A percentile compares a stretch with the other conserved stretches of the same genome.
Evolutionary conservation across 1,284 basidiomycete species (phyloP).

Genomic region (Cystobasidium slooffiae): DNA sequence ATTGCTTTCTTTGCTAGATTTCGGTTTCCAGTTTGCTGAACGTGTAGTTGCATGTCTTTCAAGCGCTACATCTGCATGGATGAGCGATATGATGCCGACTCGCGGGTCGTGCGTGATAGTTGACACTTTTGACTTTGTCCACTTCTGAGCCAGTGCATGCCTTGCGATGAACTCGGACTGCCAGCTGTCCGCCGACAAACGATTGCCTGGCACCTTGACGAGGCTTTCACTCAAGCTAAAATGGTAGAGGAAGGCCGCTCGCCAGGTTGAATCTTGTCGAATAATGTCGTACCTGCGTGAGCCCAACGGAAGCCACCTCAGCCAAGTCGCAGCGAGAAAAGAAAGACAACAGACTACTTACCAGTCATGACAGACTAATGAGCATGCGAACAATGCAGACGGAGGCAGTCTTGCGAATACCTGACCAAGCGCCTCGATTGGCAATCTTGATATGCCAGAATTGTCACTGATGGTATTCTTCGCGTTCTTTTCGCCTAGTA

Average conservation of each 20-base stretch:
- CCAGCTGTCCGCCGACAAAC: conserved; percentile 48
- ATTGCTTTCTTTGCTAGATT: conserved; percentile 14
- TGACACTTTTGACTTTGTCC: conserved; percentile 42
- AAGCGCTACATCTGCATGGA: conserved; percentile 33
- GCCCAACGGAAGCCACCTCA: neutral
- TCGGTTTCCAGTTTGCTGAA: conserved; percentile 10
- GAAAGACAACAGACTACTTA: neutral
- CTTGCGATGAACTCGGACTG: conserved; percentile 50
- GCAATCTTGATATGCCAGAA: conserved; percentile 47
- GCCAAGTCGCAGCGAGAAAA: neutral
- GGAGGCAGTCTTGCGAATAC: conserved; percentile 52
- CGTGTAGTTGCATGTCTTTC: conserved; percentile 17
- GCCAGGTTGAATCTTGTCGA: conserved; percentile 49
- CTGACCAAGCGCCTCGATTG: conserved; percentile 49
- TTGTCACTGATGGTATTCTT: neutral
- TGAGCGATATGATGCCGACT: conserved; percentile 46
- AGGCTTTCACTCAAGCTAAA: conserved; percentile 28
- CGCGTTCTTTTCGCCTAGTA: neutral
- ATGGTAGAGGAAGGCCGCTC: conserved; percentile 39
- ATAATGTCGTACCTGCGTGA: conserved; percentile 46
- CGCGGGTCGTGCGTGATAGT: conserved; percentile 47
- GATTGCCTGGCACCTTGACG: conserved; percentile 41
- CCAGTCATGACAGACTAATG: conserved; percentile 49
- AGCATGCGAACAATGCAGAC: conserved; percentile 36
- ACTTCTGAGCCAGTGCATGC: conserved; percentile 38